Percentiles rank a stretch among this genome's conserved stretches.
phyloP scores from a whole-genome alignment of 164 flowering plant genomes.

The Hamamelis virginiana region DNA sequence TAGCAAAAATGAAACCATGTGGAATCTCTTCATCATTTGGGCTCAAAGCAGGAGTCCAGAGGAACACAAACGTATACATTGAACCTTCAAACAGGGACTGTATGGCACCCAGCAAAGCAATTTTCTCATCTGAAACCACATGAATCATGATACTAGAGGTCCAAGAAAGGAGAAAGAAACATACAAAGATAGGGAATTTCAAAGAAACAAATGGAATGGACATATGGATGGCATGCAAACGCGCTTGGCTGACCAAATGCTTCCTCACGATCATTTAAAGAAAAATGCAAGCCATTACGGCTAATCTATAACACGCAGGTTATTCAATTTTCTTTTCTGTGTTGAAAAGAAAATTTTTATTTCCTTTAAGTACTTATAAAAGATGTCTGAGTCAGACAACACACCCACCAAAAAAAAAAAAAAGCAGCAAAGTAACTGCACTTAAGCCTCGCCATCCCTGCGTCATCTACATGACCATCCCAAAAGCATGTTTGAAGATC shows the following conservation, averaged over 20 bases:
- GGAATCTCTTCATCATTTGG: slow-evolving; percentile 95
- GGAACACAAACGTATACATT: slow-evolving; percentile 98
- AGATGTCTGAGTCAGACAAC: no score
- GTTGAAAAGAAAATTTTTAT: neutral
- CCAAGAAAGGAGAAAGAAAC: neutral
- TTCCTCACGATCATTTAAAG: neutral
- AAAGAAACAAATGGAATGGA: neutral
- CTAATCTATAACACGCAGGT: neutral
- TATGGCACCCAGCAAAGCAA: slow-evolving; percentile 90
- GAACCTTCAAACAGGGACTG: slow-evolving; percentile 98
- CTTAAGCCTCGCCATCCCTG: neutral
- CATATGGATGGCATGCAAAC: neutral
- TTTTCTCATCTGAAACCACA: slow-evolving; percentile 76
- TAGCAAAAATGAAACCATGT: slow-evolving; percentile 94
- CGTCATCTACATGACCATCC: neutral
- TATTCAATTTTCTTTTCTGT: neutral
- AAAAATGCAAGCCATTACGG: neutral
- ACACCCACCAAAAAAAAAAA: no score
- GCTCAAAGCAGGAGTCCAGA: slow-evolving; percentile 98
- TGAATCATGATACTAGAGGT: slow-evolving; percentile 2
- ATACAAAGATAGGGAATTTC: neutral
- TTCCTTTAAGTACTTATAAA: no score
- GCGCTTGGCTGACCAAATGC: neutral
- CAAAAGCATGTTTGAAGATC: slow-evolving; percentile 1
- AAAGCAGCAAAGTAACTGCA: neutral